A percentile compares a stretch with the other conserved stretches of the same genome.
These are phyloP conservation scores for Picea glauca DNA, from an alignment of 75 land plant genomes.

Conservation along the genomic window DNA sequence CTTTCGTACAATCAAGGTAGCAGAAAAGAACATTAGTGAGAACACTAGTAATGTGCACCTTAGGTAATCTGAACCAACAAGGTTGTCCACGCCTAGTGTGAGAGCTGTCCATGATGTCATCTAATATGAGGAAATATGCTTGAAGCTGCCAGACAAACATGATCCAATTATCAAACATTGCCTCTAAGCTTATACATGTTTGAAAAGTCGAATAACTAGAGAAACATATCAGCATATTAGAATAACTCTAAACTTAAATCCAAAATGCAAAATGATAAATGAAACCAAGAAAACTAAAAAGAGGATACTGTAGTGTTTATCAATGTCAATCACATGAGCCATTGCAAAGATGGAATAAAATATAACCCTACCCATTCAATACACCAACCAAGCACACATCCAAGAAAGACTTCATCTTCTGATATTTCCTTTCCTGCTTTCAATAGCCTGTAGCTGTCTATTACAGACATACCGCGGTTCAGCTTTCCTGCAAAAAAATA, in stretches of 20 bases:
- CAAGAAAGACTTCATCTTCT: slow-evolving; percentile 74
- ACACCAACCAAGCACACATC: slow-evolving; percentile 93
- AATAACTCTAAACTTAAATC: not conserved
- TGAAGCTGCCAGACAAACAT: slow-evolving; percentile 65
- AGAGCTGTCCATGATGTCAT: slow-evolving; percentile 96
- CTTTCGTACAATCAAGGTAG: no score
- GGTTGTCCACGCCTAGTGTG: slow-evolving; percentile 94
- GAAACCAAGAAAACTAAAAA: no score
- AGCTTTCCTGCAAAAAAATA: slow-evolving; percentile 72
- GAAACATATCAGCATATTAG: not conserved
- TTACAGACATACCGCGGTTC: slow-evolving; percentile 89
- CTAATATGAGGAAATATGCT: slow-evolving; percentile 91
- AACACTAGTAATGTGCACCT: slow-evolving; percentile 43
- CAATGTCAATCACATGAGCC: no score
- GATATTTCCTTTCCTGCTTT: slow-evolving; percentile 61
- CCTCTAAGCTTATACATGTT: no score
- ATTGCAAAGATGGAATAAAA: no score
- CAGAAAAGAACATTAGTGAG: not conserved
- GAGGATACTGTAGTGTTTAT: no score
- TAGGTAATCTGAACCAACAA: slow-evolving; percentile 86
- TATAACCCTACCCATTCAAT: slow-evolving; percentile 82
- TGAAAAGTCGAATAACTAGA: no score
- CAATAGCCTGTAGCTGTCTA: slow-evolving; percentile 87
- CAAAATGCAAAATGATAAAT: no score
- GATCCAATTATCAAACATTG: not conserved